Conservation (phyloP, 2,329 filamentous ascomycete species). For the Sarocladium strictum region DNA sequence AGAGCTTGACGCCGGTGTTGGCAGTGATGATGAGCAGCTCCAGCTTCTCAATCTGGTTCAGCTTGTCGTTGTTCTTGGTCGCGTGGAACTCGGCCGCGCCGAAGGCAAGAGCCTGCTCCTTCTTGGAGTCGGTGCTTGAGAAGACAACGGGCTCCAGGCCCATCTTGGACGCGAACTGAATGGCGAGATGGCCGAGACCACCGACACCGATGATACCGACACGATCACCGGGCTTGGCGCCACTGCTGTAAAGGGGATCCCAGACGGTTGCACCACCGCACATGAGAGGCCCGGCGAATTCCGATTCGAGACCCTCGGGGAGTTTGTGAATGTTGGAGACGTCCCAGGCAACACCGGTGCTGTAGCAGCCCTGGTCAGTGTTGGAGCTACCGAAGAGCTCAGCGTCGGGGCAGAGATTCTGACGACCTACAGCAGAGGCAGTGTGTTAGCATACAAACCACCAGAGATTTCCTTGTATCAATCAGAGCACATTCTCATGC, state of each 20-base stretch:
- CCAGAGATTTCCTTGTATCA: too few relatives aligned
- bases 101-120: constrained; percentile 18
- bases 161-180: constrained; percentile 63
- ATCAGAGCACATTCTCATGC: not conserved
- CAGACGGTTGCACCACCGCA: constrained; percentile 20
- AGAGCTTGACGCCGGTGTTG: constrained; percentile 13
- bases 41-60: constrained; percentile 10
- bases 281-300: constrained; percentile 11
- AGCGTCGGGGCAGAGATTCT: constrained; percentile 28
- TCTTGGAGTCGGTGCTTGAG: constrained; percentile 18
- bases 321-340: constrained; percentile 26
- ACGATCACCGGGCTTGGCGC: constrained; percentile 23
- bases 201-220: constrained; percentile 53
- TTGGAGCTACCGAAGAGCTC: constrained; percentile 27
- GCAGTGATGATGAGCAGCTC: constrained; percentile 14
- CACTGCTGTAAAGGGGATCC: constrained; percentile 16
- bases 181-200: constrained; percentile 32
- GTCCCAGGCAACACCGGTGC: constrained; percentile 35
- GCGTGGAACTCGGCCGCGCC: constrained; percentile 19
- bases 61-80: constrained; percentile 15
- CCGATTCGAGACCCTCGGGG: constrained; percentile 4
- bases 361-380: constrained; percentile 36
- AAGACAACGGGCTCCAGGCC: constrained; percentile 31
- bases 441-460: too few relatives aligned
- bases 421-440: constrained; percentile 25